A percentile compares a stretch with the other conserved stretches of the same genome.
phyloP scores from a whole-genome alignment of 306 rosid genomes.

The Pyrus betulifolia region DNA sequence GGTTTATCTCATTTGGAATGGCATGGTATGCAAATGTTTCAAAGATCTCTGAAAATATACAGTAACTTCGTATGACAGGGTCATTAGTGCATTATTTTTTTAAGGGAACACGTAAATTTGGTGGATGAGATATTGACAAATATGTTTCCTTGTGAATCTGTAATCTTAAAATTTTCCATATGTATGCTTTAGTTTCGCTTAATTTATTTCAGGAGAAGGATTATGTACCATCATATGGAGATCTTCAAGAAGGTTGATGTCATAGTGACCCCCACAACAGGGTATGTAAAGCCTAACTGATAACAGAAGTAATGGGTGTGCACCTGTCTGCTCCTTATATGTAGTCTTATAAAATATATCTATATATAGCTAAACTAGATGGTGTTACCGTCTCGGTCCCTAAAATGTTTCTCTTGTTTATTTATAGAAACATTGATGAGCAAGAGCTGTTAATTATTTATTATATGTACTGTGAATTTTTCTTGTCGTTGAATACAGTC shows the following conservation, averaged over 20 bases:
- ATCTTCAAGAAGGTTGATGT: slow-evolving; percentile 86
- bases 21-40: no score
- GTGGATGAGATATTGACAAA: not conserved
- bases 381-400: not conserved
- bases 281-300: slow-evolving; percentile 41
- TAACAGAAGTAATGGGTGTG: not conserved
- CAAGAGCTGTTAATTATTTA: not conserved
- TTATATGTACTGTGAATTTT: not conserved
- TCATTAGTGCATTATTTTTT: no score
- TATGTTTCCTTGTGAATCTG: not conserved
- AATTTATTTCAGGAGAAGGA: slow-evolving; percentile 66
- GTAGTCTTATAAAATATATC: not conserved
- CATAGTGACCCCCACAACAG: slow-evolving; percentile 97
- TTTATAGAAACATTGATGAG: not conserved
- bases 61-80: not conserved
- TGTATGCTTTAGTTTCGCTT: not conserved
- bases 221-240: slow-evolving; percentile 82
- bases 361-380: not conserved
- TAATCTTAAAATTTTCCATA: not conserved
- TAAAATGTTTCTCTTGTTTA: not conserved
- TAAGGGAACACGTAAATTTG: no score
- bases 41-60: no score
- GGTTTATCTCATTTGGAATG: no score
- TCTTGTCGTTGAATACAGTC: not conserved
- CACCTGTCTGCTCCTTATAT: not conserved